Conservation (phyloP, 2,329 filamentous ascomycete genomes). For the Fusarium sulawesiense region DNA sequence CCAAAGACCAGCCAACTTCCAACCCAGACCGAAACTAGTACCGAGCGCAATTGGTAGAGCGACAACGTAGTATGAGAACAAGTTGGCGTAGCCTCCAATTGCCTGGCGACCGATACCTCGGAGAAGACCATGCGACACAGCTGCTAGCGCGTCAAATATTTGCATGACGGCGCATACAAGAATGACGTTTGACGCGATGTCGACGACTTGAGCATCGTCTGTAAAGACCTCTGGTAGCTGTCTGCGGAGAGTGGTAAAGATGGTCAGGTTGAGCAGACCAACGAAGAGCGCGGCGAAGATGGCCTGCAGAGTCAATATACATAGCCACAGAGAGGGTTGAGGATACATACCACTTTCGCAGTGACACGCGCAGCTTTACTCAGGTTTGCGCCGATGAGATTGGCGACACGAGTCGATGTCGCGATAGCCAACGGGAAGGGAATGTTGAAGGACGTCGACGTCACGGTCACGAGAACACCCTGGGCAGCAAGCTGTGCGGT, state of each 20-base stretch:
- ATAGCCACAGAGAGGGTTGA: accelerated
- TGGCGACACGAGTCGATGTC: slow-evolving; percentile 85
- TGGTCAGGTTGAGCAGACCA: slow-evolving; percentile 77
- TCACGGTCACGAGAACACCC: slow-evolving; percentile 80
- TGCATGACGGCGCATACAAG: slow-evolving; percentile 87
- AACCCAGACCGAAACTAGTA: slow-evolving; percentile 77
- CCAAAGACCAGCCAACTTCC: slow-evolving; percentile 85
- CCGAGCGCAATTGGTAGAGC: slow-evolving; percentile 85
- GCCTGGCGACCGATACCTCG: slow-evolving; percentile 86
- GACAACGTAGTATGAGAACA: slow-evolving; percentile 87
- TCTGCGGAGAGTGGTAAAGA: slow-evolving; percentile 74
- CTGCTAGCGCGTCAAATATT: slow-evolving; percentile 83
- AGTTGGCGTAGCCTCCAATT: slow-evolving; percentile 85
- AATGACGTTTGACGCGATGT: slow-evolving; percentile 72
- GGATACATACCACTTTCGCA: slow-evolving; percentile 71
- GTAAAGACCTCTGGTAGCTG: slow-evolving; percentile 81
- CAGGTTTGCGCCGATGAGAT: slow-evolving; percentile 85
- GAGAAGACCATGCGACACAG: slow-evolving; percentile 83
- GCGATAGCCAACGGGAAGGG: slow-evolving; percentile 92
- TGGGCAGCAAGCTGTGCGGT: slow-evolving; percentile 85
- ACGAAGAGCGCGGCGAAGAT: slow-evolving; percentile 73
- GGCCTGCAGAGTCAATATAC: slow-evolving; percentile 49
- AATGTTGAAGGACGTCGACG: slow-evolving; percentile 84
- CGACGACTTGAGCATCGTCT: slow-evolving; percentile 72
- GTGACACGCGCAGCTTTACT: slow-evolving; percentile 80